These are phyloP conservation scores for Capsicum pubescens DNA, from an alignment of 257 asterid species.

Conservation along the genomic window DNA sequence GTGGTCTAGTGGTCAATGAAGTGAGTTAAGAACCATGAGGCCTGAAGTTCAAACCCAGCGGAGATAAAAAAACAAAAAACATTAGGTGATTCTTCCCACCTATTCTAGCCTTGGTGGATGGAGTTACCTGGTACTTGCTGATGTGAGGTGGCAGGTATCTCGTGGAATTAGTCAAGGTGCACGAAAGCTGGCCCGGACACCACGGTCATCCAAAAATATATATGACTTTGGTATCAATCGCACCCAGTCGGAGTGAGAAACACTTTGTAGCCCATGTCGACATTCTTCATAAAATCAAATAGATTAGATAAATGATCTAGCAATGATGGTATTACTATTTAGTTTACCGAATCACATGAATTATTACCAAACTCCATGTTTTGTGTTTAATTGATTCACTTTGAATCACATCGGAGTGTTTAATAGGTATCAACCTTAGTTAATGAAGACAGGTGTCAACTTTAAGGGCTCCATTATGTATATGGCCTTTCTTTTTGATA, in stretches of 20 bases:
- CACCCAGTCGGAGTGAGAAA: not conserved
- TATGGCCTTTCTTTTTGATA: not conserved
- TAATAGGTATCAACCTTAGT: not conserved
- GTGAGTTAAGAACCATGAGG: too few species aligned
- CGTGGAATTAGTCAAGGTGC: too few species aligned
- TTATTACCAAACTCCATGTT: not conserved
- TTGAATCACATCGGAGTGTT: not conserved
- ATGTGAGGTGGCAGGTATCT: too few species aligned
- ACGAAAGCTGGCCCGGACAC: too few species aligned
- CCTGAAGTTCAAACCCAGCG: too few species aligned
- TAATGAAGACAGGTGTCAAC: not conserved
- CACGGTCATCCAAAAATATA: too few species aligned
- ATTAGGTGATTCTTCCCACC: too few species aligned
- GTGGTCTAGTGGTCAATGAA: too few species aligned
- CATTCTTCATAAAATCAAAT: not conserved
- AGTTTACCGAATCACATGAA: not conserved
- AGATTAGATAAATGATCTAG: not conserved
- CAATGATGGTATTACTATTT: not conserved
- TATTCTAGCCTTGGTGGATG: too few species aligned
- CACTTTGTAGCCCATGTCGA: not conserved
- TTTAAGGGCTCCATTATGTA: not conserved
- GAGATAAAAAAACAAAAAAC: too few species aligned
- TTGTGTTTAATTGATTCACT: not conserved
- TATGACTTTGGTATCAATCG: constrained; percentile 4
- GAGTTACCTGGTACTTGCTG: too few species aligned